phyloP scores from a whole-genome alignment of 768 basidiomycete species.

The Rhizopogon vulgaris region DNA sequence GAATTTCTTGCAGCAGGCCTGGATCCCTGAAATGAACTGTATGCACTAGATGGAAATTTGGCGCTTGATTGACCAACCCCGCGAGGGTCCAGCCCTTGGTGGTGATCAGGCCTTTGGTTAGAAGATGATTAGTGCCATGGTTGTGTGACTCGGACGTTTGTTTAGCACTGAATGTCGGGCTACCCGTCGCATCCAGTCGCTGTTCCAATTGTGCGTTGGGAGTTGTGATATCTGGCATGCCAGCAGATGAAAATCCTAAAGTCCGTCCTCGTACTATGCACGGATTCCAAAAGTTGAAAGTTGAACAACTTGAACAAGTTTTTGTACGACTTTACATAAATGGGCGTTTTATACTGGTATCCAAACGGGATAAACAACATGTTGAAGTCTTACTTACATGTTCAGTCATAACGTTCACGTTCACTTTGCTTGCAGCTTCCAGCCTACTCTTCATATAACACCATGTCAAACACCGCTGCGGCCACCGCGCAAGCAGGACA shows the following conservation, averaged over 20 bases:
- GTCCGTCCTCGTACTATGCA: too few species aligned
- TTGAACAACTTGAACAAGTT: too few species aligned
- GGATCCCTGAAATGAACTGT: constrained; percentile 29
- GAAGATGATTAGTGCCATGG: constrained; percentile 4
- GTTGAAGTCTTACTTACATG: too few species aligned
- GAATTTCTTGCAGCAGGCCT: constrained; percentile 30
- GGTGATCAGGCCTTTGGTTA: constrained; percentile 21
- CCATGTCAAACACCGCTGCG: not conserved
- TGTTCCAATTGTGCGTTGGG: not conserved
- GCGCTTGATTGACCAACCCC: constrained; percentile 28
- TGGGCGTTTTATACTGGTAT: not conserved
- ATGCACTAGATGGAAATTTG: constrained; percentile 37
- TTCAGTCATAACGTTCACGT: too few species aligned
- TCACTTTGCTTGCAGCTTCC: too few species aligned
- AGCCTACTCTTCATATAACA: too few species aligned
- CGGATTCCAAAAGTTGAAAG: too few species aligned
- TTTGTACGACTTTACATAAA: too few species aligned
- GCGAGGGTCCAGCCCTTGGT: constrained; percentile 49
- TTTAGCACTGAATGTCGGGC: not conserved
- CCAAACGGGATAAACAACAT: not conserved
- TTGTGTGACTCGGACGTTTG: too few species aligned
- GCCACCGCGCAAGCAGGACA: constrained; percentile 4
- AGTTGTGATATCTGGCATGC: not conserved
- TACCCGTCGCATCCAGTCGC: too few species aligned
- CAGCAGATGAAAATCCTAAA: too few species aligned